phyloP scores from a whole-genome alignment of 2,329 filamentous ascomycete genomes.

The Calycina herbarum region DNA sequence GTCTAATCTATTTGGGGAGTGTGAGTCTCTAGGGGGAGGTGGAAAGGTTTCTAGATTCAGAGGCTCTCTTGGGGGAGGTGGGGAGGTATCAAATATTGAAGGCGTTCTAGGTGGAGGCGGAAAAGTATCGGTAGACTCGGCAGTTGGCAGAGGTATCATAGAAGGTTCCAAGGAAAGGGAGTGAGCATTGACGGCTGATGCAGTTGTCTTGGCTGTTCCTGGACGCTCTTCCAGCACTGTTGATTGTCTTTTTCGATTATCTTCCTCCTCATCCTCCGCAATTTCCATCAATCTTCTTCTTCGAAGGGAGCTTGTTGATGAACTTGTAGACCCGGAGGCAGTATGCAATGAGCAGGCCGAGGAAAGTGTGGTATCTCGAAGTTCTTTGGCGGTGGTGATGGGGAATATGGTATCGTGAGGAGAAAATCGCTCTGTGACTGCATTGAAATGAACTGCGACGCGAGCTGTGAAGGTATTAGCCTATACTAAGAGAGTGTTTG shows the following conservation, averaged over 20 bases:
- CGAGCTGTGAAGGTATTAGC: slow-evolving; percentile 60
- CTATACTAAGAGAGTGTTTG: slow-evolving; percentile 6
- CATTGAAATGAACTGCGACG: slow-evolving; percentile 71
- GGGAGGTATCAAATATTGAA: slow-evolving; percentile 20
- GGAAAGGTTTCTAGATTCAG: slow-evolving; percentile 23
- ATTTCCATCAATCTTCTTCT: slow-evolving; percentile 84
- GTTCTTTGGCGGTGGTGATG: slow-evolving; percentile 70
- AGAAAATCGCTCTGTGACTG: slow-evolving; percentile 69
- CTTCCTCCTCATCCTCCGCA: slow-evolving; percentile 78
- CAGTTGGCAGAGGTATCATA: slow-evolving; percentile 21
- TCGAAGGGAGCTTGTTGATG: slow-evolving; percentile 77
- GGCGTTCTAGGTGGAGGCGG: slow-evolving; percentile 26
- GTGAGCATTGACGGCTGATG: slow-evolving; percentile 20
- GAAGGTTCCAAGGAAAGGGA: slow-evolving; percentile 19
- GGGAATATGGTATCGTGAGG: slow-evolving; percentile 85
- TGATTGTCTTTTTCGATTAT: slow-evolving; percentile 59
- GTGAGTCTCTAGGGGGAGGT: slow-evolving; percentile 29
- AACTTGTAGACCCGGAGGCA: slow-evolving; percentile 81
- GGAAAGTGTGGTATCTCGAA: slow-evolving; percentile 85
- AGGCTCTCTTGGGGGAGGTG: slow-evolving; percentile 28
- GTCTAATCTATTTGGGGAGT: slow-evolving; percentile 25
- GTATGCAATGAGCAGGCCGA: slow-evolving; percentile 88
- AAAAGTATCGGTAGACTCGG: slow-evolving; percentile 23
- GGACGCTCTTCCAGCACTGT: slow-evolving; percentile 48
- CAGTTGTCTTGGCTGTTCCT: slow-evolving; percentile 31